These are phyloP conservation scores for Neurospora cerealis DNA, from an alignment of 495 filamentous ascomycete species.

Conservation along the genomic window DNA sequence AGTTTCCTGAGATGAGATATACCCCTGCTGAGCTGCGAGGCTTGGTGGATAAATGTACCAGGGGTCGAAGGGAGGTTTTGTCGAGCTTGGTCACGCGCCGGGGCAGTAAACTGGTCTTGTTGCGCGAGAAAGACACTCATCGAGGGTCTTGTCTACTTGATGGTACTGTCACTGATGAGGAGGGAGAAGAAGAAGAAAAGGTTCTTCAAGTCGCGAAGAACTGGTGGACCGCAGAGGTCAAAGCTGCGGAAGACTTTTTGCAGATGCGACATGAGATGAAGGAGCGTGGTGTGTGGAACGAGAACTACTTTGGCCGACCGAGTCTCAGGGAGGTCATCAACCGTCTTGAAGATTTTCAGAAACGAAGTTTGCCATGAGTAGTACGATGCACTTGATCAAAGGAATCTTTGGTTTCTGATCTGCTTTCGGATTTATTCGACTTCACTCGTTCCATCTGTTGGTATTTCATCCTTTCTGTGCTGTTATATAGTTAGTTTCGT, in stretches of 20 bases:
- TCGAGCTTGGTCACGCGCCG: conserved; percentile 25
- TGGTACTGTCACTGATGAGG: neutral
- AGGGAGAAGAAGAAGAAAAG: conserved; percentile 3
- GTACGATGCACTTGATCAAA: neutral
- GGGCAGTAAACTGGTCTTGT: conserved; percentile 28
- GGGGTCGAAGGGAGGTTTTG: conserved; percentile 26
- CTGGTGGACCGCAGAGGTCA: conserved; percentile 33
- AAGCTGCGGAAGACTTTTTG: conserved; percentile 30
- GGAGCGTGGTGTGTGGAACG: conserved; percentile 26
- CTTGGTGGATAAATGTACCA: conserved; percentile 35
- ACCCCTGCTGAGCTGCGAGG: conserved; percentile 28
- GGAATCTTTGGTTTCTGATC: neutral
- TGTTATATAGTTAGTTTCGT: neutral
- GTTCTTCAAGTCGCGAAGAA: conserved; percentile 22
- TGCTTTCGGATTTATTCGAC: neutral
- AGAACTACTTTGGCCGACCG: conserved; percentile 33
- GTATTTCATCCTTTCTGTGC: neutral
- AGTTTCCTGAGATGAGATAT: conserved; percentile 32
- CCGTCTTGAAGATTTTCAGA: neutral
- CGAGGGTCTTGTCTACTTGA: neutral
- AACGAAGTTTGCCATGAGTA: neutral
- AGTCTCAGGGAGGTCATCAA: conserved; percentile 23
- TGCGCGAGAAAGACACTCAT: neutral
- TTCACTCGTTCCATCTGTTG: no score
- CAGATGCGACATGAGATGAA: conserved; percentile 19